Percentiles rank a stretch among this genome's conserved stretches.
Evolutionary conservation across 768 basidiomycete genomes (phyloP).

Genomic region (Flagelloscypha sp.): DNA sequence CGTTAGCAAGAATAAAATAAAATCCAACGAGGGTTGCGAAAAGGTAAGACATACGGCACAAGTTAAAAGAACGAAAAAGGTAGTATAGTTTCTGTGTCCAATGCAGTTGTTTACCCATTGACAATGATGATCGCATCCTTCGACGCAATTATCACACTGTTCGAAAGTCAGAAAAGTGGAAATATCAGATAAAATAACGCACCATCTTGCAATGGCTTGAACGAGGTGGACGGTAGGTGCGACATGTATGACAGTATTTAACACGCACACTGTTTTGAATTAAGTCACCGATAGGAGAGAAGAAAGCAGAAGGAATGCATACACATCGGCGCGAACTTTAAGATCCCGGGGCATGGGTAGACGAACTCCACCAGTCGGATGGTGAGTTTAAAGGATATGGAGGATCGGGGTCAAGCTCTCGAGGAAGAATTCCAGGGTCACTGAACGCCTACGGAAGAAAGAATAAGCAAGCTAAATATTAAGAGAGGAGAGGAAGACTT

Average conservation of each 20-base stretch:
- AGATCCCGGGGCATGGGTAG: constrained; percentile 76
- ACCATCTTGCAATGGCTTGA: constrained; percentile 96
- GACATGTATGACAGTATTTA: constrained; percentile 92
- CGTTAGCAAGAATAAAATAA: constrained; percentile 9
- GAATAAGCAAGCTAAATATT: constrained; percentile 4
- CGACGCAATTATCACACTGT: constrained; percentile 96
- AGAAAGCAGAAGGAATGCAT: constrained; percentile 21
- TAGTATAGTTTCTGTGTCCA: constrained; percentile 88
- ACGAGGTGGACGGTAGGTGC: constrained; percentile 86
- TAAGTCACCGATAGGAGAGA: constrained; percentile 4
- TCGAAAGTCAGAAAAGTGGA: constrained; percentile 4
- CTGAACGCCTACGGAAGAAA: constrained; percentile 51
- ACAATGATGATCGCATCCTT: constrained; percentile 89
- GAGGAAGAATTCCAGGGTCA: constrained; percentile 86
- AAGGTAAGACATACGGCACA: constrained; percentile 49
- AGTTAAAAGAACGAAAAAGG: constrained; percentile 82
- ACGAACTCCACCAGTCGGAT: constrained; percentile 51
- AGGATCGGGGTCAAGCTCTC: constrained; percentile 79
- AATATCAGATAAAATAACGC: constrained; percentile 14
- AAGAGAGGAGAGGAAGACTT: constrained; percentile 17
- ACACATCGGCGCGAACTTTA: constrained; percentile 71
- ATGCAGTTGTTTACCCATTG: constrained; percentile 95
- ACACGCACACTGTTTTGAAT: constrained; percentile 60
- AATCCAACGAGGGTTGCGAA: constrained; percentile 5
- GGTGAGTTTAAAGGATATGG: constrained; percentile 60